Base-by-base conservation (phyloP, 805 yeast species). In the Kurtzmaniella fragi region DNA sequence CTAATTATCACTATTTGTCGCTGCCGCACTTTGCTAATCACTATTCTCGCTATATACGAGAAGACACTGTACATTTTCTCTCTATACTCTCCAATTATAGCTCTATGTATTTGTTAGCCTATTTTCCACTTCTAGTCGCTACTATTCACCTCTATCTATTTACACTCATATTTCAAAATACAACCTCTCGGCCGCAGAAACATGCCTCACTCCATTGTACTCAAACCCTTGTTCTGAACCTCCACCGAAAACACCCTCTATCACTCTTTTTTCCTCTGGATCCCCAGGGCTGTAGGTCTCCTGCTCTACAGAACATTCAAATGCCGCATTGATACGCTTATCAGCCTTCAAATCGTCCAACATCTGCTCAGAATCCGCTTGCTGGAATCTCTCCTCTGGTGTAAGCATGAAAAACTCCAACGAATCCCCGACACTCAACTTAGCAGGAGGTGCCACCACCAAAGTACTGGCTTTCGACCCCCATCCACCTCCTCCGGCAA, bases 401-500 rank as follows among this genome's bases (percentile, higher is more conserved):
- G 64, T 63, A 20, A 69, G 50, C 73, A 68, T 70, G 51, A 44
- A 67, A 48, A 78, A 77, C 43, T 69, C 64, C 31, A 78, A 57
- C 29, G 53, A 50, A 45, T 70, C 72, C n/a, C 81, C 81, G n/a
- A 51, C 57, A 2, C 39, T 39, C 5, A 72, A 49, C 16, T 61
- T 50, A 1, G 81, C 81, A 2, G 71, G 71, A 1, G 86, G 81
- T 23, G 82, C 82, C 10, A 82, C 53, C 1, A 78, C 89, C n/a
- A 82, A 64, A 53, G 79, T 75, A 27, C 75, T 75, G 2, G 84
- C 79, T 40, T 82, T 75, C 23, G 80, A 76, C 1, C 87, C 85
- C 88, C 88, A 82, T 2, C 82, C 80, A 2, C 87, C 83, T 2
- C 89, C 89, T 3, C 89, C 89, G 4, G 86, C 89, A 28, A 78